A percentile compares a stretch with the other conserved stretches of the same genome.
These are phyloP conservation scores for Carex kokanica DNA, from an alignment of 176 grass and related monocot species.

Conservation along the genomic window DNA sequence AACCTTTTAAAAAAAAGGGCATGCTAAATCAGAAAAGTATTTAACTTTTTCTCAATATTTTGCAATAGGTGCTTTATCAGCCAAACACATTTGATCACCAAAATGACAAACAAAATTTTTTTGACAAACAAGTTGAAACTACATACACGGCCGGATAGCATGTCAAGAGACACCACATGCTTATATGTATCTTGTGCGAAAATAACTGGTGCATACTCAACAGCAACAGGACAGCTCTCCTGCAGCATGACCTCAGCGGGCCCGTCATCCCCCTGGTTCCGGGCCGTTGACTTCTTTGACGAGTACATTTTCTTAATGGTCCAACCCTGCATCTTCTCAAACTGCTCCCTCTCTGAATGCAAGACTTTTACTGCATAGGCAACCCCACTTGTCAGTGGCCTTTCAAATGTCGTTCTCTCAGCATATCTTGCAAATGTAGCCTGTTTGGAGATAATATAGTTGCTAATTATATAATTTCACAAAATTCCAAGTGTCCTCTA, in stretches of 20 bases:
- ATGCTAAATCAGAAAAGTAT: background rate
- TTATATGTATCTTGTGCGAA: conserved; percentile 96
- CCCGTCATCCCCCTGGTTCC: conserved; percentile 41
- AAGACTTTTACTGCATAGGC: conserved; percentile 83
- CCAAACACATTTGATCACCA: background rate
- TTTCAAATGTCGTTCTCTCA: conserved; percentile 95
- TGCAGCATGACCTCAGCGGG: background rate
- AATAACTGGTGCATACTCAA: conserved; percentile 95
- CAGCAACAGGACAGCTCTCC: conserved; percentile 47
- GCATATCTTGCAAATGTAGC: conserved; percentile 85
- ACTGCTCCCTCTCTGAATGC: conserved; percentile 75
- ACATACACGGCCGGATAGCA: conserved; percentile 85
- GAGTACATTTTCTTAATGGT: conserved; percentile 94
- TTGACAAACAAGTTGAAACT: conserved; percentile 9
- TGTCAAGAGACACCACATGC: conserved; percentile 88
- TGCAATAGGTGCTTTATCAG: background rate
- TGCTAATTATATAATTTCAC: background rate
- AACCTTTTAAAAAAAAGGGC: background rate
- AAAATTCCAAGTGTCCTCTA: background rate
- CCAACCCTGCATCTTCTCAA: conserved; percentile 88
- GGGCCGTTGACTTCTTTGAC: conserved; percentile 49
- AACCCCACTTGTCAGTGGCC: conserved; percentile 93
- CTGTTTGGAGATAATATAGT: conserved; percentile 36
- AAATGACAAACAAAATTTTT: background rate
- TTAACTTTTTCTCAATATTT: background rate